Conservation (phyloP, 768 basidiomycete species). For the Filobasidium floriforme region DNA sequence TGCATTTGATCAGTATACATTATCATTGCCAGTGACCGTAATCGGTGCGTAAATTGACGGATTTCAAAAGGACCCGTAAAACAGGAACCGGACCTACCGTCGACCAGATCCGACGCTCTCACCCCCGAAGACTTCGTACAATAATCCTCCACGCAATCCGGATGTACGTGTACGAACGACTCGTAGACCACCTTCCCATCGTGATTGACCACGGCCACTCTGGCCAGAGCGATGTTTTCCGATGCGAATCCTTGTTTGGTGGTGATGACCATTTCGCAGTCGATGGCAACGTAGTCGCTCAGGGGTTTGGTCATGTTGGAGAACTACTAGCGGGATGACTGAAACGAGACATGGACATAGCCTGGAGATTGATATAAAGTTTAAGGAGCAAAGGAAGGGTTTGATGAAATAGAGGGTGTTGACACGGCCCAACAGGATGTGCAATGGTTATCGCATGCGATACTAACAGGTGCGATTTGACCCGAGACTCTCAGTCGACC, state of each 20-base stretch:
- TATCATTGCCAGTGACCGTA: not conserved
- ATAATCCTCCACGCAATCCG: slow-evolving; percentile 81
- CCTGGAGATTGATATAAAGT: too few relatives aligned
- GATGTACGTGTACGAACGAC: slow-evolving; percentile 65
- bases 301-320: too few relatives aligned
- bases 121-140: slow-evolving; percentile 79
- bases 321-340: too few relatives aligned
- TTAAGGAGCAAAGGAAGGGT: too few relatives aligned
- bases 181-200: slow-evolving; percentile 68
- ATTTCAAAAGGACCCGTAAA: not conserved
- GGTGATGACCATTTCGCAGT: slow-evolving; percentile 20
- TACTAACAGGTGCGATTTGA: too few relatives aligned
- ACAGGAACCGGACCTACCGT: slow-evolving; percentile 32
- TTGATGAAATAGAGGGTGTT: too few relatives aligned
- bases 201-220: slow-evolving; percentile 77
- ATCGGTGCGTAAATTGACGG: too few relatives aligned
- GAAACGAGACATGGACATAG: too few relatives aligned
- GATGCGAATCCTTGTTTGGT: not conserved
- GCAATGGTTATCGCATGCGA: too few relatives aligned
- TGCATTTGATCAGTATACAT: not conserved
- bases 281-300: slow-evolving; percentile 3
- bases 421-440: too few relatives aligned
- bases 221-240: slow-evolving; percentile 17
- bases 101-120: slow-evolving; percentile 60
- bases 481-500: too few relatives aligned